Conservation (phyloP, 2,329 filamentous ascomycete species). For the Apiospora kogelbergensis region DNA sequence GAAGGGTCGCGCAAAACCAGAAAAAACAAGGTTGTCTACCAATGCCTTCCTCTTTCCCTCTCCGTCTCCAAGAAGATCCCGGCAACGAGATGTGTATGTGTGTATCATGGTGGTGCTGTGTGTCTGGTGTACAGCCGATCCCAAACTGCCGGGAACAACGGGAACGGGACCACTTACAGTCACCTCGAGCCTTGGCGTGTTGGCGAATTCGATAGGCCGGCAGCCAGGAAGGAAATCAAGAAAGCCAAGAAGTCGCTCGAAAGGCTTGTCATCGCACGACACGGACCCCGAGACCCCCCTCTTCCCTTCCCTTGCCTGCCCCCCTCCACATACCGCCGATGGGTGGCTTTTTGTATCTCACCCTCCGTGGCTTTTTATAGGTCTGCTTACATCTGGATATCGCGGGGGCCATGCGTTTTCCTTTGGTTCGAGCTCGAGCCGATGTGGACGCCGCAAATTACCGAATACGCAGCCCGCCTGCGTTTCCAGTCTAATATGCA, state of each 20-base stretch:
- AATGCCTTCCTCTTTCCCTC: no score
- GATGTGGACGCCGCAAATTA: conserved; percentile 4
- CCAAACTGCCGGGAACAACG: conserved; percentile 6
- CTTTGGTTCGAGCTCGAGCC: background rate
- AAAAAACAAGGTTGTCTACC: background rate
- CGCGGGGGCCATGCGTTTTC: background rate
- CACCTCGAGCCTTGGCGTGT: background rate
- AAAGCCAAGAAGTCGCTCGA: background rate
- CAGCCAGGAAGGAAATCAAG: background rate
- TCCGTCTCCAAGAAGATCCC: background rate
- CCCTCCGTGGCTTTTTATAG: conserved; percentile 1
- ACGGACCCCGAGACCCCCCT: background rate
- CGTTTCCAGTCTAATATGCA: background rate
- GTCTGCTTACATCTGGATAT: background rate
- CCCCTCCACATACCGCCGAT: conserved; percentile 2
- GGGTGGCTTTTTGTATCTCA: background rate
- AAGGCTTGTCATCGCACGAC: conserved; percentile 4
- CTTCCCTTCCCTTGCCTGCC: background rate
- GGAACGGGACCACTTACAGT: background rate
- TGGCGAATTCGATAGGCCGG: background rate
- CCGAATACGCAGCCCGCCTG: background rate
- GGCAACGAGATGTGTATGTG: background rate
- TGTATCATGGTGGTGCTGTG: background rate
- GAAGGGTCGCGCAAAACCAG: conserved; percentile 3
- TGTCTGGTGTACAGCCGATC: background rate